phyloP scores from a whole-genome alignment of 2,329 filamentous ascomycete species.

The Harringtonia aguacate region DNA sequence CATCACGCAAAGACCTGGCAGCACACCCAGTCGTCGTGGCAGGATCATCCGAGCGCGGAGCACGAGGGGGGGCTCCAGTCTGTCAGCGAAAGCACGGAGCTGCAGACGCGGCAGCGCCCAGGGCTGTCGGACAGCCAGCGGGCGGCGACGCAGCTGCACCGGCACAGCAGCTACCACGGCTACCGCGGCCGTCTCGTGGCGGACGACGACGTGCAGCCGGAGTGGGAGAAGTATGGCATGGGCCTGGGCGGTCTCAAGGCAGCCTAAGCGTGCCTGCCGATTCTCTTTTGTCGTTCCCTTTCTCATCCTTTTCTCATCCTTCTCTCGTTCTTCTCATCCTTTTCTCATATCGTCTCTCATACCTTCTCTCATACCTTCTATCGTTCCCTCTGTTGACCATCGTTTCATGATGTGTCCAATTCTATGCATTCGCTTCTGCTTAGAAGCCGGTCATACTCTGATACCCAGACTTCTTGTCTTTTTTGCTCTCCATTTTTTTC shows the following conservation, averaged over 20 bases:
- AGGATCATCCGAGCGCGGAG: not conserved
- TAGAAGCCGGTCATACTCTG: constrained; percentile 2
- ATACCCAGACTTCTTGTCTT: constrained; percentile 6
- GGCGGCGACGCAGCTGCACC: not conserved
- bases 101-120: not conserved
- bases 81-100: constrained; percentile 2
- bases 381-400: not conserved
- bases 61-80: constrained; percentile 5
- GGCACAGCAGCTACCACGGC: constrained; percentile 9
- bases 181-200: not conserved
- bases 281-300: not conserved
- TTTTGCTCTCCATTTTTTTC: not conserved
- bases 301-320: not conserved
- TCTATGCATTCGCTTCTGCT: not conserved
- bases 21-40: too few species aligned
- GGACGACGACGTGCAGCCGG: constrained; percentile 18
- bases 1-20: not conserved
- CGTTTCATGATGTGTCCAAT: not conserved
- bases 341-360: not conserved
- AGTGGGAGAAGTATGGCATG: constrained; percentile 33
- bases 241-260: constrained; percentile 32
- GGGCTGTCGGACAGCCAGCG: not conserved
- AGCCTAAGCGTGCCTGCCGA: too few species aligned
- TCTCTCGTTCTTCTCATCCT: not conserved
- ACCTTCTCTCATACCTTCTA: not conserved